Evolutionary conservation across 2,329 filamentous ascomycete species (phyloP).

Genomic region (Rhinocladiella mackenziei): DNA sequence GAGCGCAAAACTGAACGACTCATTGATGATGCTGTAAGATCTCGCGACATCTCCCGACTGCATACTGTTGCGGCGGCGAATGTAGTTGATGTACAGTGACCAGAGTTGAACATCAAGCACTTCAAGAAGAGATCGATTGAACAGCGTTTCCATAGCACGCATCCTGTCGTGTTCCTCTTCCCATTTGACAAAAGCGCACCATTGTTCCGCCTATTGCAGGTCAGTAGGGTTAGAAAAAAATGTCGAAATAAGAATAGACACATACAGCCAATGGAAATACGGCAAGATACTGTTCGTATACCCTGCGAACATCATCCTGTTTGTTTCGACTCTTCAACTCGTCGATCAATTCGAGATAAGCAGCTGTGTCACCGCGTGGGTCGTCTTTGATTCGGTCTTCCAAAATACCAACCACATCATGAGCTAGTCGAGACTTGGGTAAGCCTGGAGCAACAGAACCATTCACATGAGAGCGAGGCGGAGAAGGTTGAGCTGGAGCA

Average conservation of each 20-base stretch:
- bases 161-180: constrained; percentile 85
- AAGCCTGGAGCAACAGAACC: constrained; percentile 31
- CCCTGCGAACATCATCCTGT: constrained; percentile 71
- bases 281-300: constrained; percentile 81
- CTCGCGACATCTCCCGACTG: constrained; percentile 71
- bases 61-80: constrained; percentile 84
- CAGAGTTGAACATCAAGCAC: constrained; percentile 83
- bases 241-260: constrained; percentile 30
- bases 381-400: constrained; percentile 92
- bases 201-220: constrained; percentile 72
- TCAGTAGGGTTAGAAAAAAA: constrained; percentile 31
- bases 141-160: constrained; percentile 73
- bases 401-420: constrained; percentile 72
- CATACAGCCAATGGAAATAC: constrained; percentile 89
- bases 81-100: constrained; percentile 92
- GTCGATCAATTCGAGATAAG: constrained; percentile 82
- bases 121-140: constrained; percentile 71
- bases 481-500: constrained; percentile 24
- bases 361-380: constrained; percentile 84
- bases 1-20: constrained; percentile 89
- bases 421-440: constrained; percentile 56
- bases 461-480: constrained; percentile 26
- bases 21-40: constrained; percentile 73
- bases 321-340: constrained; percentile 80
- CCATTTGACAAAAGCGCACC: constrained; percentile 84